Evolutionary conservation across 495 filamentous ascomycete genomes (phyloP), one percentile per base, ranked within the genome.

Genomic region (Clohesyomyces aquaticus): DNA sequence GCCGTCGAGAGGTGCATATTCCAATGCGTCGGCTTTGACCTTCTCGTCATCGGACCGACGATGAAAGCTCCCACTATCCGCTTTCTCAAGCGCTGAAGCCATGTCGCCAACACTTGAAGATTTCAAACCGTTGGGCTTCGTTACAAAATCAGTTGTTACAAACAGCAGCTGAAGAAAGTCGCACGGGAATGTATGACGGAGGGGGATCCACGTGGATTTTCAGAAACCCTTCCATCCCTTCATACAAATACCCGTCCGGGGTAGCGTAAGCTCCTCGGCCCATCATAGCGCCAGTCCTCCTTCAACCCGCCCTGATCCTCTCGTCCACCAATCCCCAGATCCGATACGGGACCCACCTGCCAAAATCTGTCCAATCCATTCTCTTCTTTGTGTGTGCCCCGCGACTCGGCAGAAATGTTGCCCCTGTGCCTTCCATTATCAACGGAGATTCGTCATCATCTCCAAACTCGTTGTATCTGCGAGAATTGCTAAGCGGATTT

Each of bases 21-120:
- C 47, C 9, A 8, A 35, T 51, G 48, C 59, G 11, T 45, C 11
- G 14, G 2, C 58, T 63, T 1, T 52, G 35, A 19, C 23, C 25
- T 65, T 72, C 53, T 75, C 62, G 21, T 73, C 70, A 26, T 73
- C 67, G 12, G 48, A 61, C 6, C 11, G 27, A 1, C 45, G 42
- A 14, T 41, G 26, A 1, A 19, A n/a, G 21, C 35, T 59, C 11
- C 16, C 23, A 21, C 32, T 35, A 11, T 64, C 52, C 9, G 54
- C 62, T 48, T 59, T 59, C 35, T 65, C 62, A 12, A 65, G 47
- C 29, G 47, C 43, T 28, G 61, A 51, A 1, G 45, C 35, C 42
- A 58, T 58, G 6, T 38, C 14, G 32, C 6, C 32, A 14, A 14
- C 32, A 6, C 32, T 38, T 38, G 14, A 14, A 38, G 32, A 6